Conservation (phyloP, 192 early-diverging fungal species). For the Entomortierella parvispora region DNA sequence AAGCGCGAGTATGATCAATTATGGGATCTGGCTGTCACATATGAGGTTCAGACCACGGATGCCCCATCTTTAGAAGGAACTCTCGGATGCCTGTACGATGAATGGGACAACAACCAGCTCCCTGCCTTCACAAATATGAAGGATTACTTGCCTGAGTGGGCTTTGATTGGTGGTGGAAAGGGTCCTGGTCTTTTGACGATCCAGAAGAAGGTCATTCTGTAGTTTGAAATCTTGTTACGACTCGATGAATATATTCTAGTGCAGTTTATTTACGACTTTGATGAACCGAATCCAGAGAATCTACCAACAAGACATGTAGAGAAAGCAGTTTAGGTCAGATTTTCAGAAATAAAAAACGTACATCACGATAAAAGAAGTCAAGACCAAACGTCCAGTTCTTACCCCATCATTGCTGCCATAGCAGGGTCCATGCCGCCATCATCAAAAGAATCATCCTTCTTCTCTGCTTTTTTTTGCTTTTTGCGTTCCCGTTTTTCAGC, state of each 20-base stretch:
- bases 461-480: slow-evolving; percentile 66
- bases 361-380: slow-evolving; percentile 1
- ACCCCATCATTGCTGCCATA: slow-evolving; percentile 85
- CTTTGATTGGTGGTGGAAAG: slow-evolving; percentile 50
- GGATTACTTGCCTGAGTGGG: slow-evolving; percentile 42
- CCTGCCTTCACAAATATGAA: slow-evolving; percentile 57
- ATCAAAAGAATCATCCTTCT: slow-evolving; percentile 33
- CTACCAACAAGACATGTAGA: slow-evolving; percentile 23
- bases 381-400: background rate
- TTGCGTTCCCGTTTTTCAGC: slow-evolving; percentile 64
- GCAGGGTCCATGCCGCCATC: slow-evolving; percentile 63
- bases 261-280: too few species aligned
- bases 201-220: slow-evolving; percentile 31
- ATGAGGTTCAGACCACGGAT: slow-evolving; percentile 27
- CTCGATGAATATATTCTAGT: too few species aligned
- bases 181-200: slow-evolving; percentile 43
- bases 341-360: too few species aligned
- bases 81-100: slow-evolving; percentile 60
- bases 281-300: slow-evolving; percentile 65
- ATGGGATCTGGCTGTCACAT: slow-evolving; percentile 24
- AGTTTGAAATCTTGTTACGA: background rate
- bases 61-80: slow-evolving; percentile 29
- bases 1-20: slow-evolving; percentile 28
- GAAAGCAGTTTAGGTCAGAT: too few species aligned
- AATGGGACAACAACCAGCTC: slow-evolving; percentile 58